phyloP scores from a whole-genome alignment of 441 rosid species.

The Populus hybrid region DNA sequence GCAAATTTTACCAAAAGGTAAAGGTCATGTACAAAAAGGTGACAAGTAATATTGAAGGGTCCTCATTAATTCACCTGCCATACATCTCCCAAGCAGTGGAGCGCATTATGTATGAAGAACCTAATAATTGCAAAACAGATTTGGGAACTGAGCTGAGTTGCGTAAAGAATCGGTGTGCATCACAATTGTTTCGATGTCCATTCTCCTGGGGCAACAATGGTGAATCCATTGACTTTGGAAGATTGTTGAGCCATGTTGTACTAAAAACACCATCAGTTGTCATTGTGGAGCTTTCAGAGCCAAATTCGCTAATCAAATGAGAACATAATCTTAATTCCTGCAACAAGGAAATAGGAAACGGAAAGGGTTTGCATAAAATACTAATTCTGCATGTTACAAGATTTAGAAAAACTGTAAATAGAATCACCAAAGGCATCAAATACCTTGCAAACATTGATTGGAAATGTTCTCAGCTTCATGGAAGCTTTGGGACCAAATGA shows the following conservation, averaged over 20 bases:
- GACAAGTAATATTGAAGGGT: constrained; percentile 6
- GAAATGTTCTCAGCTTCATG: constrained; percentile 74
- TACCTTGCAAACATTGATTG: constrained; percentile 93
- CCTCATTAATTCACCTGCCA: constrained; percentile 65
- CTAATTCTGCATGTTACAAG: constrained; percentile 2
- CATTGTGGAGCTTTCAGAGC: constrained; percentile 60
- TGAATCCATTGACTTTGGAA: constrained; percentile 56
- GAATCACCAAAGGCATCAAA: constrained; percentile 13
- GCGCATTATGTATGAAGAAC: constrained; percentile 87
- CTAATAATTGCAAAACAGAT: constrained; percentile 77
- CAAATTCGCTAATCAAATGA: constrained; percentile 68
- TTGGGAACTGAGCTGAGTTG: constrained; percentile 83
- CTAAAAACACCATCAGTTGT: constrained; percentile 70
- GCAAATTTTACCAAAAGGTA: constrained; percentile 5
- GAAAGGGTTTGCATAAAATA: constrained; percentile 16
- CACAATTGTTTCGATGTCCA: constrained; percentile 47
- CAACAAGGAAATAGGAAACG: constrained; percentile 24
- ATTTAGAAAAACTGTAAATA: constrained; percentile 1
- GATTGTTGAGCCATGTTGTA: constrained; percentile 79
- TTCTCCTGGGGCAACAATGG: constrained; percentile 50
- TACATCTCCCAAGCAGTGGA: constrained; percentile 95
- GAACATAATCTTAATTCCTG: constrained; percentile 87
- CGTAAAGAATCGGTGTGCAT: constrained; percentile 52
- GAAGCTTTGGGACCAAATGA: constrained; percentile 97
- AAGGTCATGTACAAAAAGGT: constrained; percentile 4